phyloP scores from a whole-genome alignment of 768 basidiomycete species.

The Auriscalpium vulgare region DNA sequence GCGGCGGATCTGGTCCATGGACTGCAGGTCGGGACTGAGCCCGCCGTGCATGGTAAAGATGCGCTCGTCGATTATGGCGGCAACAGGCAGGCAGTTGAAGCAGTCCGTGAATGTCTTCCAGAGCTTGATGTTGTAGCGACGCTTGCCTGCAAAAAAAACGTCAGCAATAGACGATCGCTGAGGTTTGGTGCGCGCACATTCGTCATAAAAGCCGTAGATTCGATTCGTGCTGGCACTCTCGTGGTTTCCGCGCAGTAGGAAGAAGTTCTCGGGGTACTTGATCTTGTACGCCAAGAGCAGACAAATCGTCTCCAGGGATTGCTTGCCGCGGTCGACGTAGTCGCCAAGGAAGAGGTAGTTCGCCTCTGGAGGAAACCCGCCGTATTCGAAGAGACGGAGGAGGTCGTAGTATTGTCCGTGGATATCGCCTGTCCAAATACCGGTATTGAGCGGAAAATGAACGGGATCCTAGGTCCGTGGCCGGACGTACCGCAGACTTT shows the following conservation, averaged over 20 bases:
- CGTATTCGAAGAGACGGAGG: slow-evolving; percentile 95
- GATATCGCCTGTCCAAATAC: slow-evolving; percentile 54
- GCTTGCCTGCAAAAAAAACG: slow-evolving; percentile 65
- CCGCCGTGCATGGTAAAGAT: slow-evolving; percentile 99
- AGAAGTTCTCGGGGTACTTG: slow-evolving; percentile 99
- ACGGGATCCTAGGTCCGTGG: too few species aligned
- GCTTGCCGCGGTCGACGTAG: slow-evolving; percentile 99
- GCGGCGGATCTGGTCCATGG: slow-evolving; percentile 99
- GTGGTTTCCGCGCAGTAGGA: slow-evolving; percentile 97
- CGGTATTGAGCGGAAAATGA: too few species aligned
- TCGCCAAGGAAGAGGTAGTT: slow-evolving; percentile 99
- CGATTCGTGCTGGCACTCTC: slow-evolving; percentile 99
- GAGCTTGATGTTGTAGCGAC: slow-evolving; percentile 99
- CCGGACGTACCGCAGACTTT: slow-evolving; percentile 73
- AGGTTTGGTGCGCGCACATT: slow-evolving; percentile 57
- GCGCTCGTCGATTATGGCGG: slow-evolving; percentile 99
- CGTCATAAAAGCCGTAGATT: slow-evolving; percentile 99
- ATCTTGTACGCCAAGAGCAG: slow-evolving; percentile 99
- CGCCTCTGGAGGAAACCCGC: slow-evolving; percentile 98
- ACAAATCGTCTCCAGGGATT: slow-evolving; percentile 97
- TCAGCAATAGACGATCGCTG: not conserved
- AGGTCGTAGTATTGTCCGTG: slow-evolving; percentile 99
- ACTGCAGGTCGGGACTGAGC: slow-evolving; percentile 92
- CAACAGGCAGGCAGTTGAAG: slow-evolving; percentile 99
- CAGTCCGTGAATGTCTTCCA: slow-evolving; percentile 99